Percentiles rank a stretch among this genome's conserved stretches.
phyloP scores from a whole-genome alignment of 768 basidiomycete species.

The Lactifluus rugatus region DNA sequence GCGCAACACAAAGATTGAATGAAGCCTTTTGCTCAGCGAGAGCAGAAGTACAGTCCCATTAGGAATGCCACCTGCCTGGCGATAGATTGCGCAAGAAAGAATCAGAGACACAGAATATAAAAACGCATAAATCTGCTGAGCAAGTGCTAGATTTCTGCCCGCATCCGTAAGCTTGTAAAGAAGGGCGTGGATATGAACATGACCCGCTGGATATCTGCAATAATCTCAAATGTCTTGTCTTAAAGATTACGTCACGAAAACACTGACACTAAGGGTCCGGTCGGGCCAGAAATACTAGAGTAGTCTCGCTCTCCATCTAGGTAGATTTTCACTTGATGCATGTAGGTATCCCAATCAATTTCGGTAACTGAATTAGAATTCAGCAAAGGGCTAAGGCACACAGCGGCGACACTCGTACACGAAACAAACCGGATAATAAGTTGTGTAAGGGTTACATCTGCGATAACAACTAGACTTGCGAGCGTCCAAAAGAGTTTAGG shows the following conservation, averaged over 20 bases:
- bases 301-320: conserved; percentile 79
- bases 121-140: conserved; percentile 69
- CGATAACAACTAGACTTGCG: conserved; percentile 53
- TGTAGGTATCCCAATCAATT: conserved; percentile 97
- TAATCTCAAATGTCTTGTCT: background rate
- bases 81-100: conserved; percentile 62
- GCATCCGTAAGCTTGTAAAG: conserved; percentile 54
- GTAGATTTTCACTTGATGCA: conserved; percentile 76
- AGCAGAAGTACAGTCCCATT: conserved; percentile 68
- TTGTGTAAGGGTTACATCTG: conserved; percentile 68
- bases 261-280: conserved; percentile 83
- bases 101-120: conserved; percentile 63
- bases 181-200: conserved; percentile 70
- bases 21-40: conserved; percentile 83
- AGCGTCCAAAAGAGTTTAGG: conserved; percentile 57
- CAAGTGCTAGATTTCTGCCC: conserved; percentile 49
- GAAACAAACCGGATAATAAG: conserved; percentile 74
- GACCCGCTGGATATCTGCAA: conserved; percentile 87
- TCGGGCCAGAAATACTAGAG: conserved; percentile 72
- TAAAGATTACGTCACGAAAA: background rate
- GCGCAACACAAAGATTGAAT: conserved; percentile 85
- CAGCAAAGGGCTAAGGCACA: conserved; percentile 17
- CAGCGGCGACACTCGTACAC: conserved; percentile 45
- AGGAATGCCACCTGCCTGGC: conserved; percentile 45
- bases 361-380: conserved; percentile 67